These are phyloP conservation scores for Cercospora berteroae DNA, from an alignment of 2,329 filamentous ascomycete species.

Conservation along the genomic window DNA sequence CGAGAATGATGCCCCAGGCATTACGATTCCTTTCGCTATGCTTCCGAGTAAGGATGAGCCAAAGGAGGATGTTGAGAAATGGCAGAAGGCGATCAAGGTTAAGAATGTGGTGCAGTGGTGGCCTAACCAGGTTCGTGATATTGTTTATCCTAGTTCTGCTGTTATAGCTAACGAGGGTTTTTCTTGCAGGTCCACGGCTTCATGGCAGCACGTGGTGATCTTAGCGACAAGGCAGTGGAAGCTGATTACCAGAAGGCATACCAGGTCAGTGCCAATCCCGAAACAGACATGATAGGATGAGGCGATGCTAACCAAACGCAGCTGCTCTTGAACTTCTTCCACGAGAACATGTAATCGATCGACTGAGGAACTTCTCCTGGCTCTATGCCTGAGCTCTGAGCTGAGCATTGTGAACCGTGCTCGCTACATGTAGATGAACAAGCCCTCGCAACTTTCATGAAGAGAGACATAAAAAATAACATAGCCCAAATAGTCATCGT, in stretches of 20 bases:
- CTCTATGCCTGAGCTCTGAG: background rate
- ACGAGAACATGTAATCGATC: conserved; percentile 48
- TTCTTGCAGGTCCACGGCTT: conserved; percentile 27
- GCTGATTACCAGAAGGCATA: conserved; percentile 53
- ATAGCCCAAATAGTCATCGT: background rate
- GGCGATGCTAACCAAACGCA: conserved; percentile 20
- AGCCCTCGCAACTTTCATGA: background rate
- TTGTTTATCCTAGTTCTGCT: conserved; percentile 17
- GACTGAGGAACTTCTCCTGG: background rate
- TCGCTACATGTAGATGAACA: background rate
- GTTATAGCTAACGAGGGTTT: background rate
- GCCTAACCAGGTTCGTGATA: conserved; percentile 44
- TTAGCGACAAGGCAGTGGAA: conserved; percentile 50
- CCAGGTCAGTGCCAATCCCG: conserved; percentile 11
- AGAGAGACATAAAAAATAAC: background rate
- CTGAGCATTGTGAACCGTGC: background rate
- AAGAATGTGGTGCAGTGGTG: conserved; percentile 51
- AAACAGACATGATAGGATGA: background rate
- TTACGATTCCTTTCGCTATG: conserved; percentile 58
- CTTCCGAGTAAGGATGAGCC: conserved; percentile 58
- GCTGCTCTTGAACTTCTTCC: conserved; percentile 52
- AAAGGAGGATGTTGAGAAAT: conserved; percentile 51
- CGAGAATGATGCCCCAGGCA: conserved; percentile 54
- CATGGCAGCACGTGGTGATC: conserved; percentile 41
- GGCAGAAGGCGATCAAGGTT: conserved; percentile 49